Base-by-base conservation (phyloP, 371 early-diverging fungal genomes). In the Circinella minor region DNA sequence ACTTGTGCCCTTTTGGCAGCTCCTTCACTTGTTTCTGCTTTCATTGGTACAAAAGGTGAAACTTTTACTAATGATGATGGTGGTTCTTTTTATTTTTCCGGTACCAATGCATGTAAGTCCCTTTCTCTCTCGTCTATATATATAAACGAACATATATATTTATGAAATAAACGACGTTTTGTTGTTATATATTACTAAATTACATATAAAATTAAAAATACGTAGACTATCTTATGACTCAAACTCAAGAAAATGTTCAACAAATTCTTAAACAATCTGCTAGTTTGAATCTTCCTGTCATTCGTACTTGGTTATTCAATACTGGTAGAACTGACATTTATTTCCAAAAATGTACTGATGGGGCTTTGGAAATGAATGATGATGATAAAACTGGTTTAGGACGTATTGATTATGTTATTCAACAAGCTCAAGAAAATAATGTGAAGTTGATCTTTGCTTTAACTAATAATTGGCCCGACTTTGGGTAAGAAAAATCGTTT, bases 251-350 rank as follows among this genome's bases (percentile, higher is more conserved):
- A 1, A 49, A 55, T 51, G 59, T 66, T 17, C 20, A 57, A 27
- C 10, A 14, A 4, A n/a, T 66, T 0, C 54, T 66, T 37, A 38
- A 39, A 38, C 20, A 55, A 46, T 43, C 66, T 4, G 47, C 20
- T 27, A 5, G 18, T 36, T 36, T 49, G 9, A 47, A 59, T 9
- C 43, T 66, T 9, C 66, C 66, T 20, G 66, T 66, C 18, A 54
- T 66, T 34, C 66, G 66, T 54, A 66, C 66, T n/a, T 66, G 66
- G 66, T 34, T 66, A 13, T 66, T 66, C 66, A 66, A 66, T 39
- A 46, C 59, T 0, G 66, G 66, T 11, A 48, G 20, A 0, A 54
- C 51, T 18, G 36, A 47, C 18, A 59, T 66, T 15, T 66, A 18
- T 20, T 66, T 66, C 59, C 66, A 66, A 36, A 55, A 38, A 4